A percentile compares a stretch with the other conserved stretches of the same genome.
phyloP scores from a whole-genome alignment of 2,329 filamentous ascomycete species.

The Knoxdaviesia proteae region DNA sequence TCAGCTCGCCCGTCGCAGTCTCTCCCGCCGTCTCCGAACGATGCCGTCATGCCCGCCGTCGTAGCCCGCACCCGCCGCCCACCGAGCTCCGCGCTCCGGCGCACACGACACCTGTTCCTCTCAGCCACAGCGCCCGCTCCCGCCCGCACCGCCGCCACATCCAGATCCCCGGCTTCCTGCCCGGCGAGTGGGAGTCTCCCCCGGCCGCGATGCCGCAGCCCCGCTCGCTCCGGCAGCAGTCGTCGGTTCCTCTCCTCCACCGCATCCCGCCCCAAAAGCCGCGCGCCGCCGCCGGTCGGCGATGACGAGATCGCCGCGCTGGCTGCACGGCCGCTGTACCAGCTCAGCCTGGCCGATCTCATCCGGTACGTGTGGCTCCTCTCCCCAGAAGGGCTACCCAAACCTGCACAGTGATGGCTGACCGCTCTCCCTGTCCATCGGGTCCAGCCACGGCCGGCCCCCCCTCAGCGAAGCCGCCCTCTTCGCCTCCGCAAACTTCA shows the following conservation, averaged over 20 bases:
- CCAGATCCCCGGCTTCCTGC: too few relatives aligned
- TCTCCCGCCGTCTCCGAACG: too few relatives aligned
- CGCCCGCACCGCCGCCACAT: too few relatives aligned
- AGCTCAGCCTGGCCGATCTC: constrained; percentile 68
- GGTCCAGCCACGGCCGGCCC: constrained; percentile 48
- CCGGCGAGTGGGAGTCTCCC: too few relatives aligned
- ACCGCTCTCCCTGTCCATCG: constrained; percentile 1
- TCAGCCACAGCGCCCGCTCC: too few relatives aligned
- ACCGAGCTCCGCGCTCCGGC: too few relatives aligned
- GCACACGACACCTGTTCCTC: too few relatives aligned
- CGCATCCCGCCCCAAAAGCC: too few relatives aligned
- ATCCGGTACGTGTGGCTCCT: constrained; percentile 43
- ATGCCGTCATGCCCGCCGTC: too few relatives aligned
- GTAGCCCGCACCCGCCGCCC: too few relatives aligned
- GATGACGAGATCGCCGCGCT: constrained; percentile 64
- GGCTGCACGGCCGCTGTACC: constrained; percentile 57
- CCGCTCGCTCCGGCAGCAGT: background rate
- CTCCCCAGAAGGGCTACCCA: background rate
- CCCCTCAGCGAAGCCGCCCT: constrained; percentile 64
- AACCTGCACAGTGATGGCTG: background rate
- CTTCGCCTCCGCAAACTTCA: constrained; percentile 85
- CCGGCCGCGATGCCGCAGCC: background rate
- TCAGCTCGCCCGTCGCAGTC: too few relatives aligned
- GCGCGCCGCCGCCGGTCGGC: constrained; percentile 17
- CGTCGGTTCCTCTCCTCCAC: too few relatives aligned